Evolutionary conservation across 2,329 filamentous ascomycete species (phyloP), one percentile per base, ranked within the genome.

Genomic region (Monilinia fructigena): DNA sequence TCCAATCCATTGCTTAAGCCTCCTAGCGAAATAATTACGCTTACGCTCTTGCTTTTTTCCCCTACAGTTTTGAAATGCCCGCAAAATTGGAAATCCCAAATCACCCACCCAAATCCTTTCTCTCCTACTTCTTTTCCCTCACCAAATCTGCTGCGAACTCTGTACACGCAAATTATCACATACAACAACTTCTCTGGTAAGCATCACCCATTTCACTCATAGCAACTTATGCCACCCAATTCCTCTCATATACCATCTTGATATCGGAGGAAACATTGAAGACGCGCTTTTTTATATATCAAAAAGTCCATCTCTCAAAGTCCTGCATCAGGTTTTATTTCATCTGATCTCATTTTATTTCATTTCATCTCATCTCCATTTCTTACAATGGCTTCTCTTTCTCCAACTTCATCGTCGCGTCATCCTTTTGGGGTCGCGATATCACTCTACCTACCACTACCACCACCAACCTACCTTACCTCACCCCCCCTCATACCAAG

Each of bases 81-180:
- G 40, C 53, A 54, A 54, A 48, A 47, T 26, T 35, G n/a, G 8
- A 45, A 35, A 35, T 35, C 31, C 31, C 31, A 35, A 54, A 54
- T 59, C 62, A 50, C 63, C 38, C 63, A 60, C 63, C 40, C n/a
- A 56, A 31, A 60, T 48, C 16, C 55, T 47, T 35, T 35, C 52
- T 58, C 53, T 59, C 53, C 53, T 65, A 60, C 52, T 50, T 65
- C 52, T 59, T 40, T 59, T 59, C 63, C 63, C 54, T 60, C 60
- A 55, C 60, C 60, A 55, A 63, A 63, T 56, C 53, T 58, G 18
- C 62, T 65, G 0, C 53, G 40, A 40, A 60, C 28, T 60, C 45
- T 60, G 42, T 60, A 60, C 56, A 60, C 62, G 53, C 62, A 56
- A 56, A 60, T 47, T 59, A 35, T 48, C 40, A 58, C 54, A 59